Evolutionary conservation across 2,329 filamentous ascomycete species (phyloP).

Genomic region (Colletotrichum lindemuthianum): DNA sequence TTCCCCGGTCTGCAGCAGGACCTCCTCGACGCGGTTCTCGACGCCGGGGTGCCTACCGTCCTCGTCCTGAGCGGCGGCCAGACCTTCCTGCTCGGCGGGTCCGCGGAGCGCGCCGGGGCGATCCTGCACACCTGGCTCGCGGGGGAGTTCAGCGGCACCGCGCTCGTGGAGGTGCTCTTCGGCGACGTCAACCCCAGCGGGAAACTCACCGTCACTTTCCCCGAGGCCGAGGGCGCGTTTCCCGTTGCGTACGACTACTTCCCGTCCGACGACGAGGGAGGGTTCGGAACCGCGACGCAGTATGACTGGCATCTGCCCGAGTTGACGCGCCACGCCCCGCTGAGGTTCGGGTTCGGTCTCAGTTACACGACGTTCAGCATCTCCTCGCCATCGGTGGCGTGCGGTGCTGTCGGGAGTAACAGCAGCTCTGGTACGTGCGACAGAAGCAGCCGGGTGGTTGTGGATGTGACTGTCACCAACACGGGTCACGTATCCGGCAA

Average conservation of each 20-base stretch:
- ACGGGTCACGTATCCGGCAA: conserved; percentile 49
- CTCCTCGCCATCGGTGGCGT: conserved; percentile 41
- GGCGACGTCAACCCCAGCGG: conserved; percentile 66
- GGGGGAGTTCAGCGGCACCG: conserved; percentile 72
- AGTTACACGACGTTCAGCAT: conserved; percentile 73
- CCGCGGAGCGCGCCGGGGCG: conserved; percentile 55
- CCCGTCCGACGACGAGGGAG: conserved; percentile 66
- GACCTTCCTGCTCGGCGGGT: conserved; percentile 43
- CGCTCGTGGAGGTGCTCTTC: conserved; percentile 70
- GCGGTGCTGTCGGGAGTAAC: background rate
- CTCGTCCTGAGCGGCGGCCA: conserved; percentile 45
- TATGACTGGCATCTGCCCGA: conserved; percentile 58
- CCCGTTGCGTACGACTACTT: conserved; percentile 77
- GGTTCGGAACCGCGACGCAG: conserved; percentile 65
- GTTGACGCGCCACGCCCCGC: conserved; percentile 53
- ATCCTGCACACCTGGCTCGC: conserved; percentile 72
- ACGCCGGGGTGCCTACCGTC: conserved; percentile 44
- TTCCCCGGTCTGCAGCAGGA: conserved; percentile 47
- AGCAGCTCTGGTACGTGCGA: conserved; percentile 44
- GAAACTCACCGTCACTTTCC: conserved; percentile 56
- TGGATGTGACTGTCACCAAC: conserved; percentile 58
- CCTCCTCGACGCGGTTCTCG: conserved; percentile 46
- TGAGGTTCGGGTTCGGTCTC: conserved; percentile 72
- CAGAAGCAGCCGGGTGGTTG: conserved; percentile 46
- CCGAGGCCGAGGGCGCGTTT: conserved; percentile 52